Evolutionary conservation across 257 asterid genomes (phyloP), one percentile per base, ranked within the genome.

Genomic region (Anisodus acutangulus): DNA sequence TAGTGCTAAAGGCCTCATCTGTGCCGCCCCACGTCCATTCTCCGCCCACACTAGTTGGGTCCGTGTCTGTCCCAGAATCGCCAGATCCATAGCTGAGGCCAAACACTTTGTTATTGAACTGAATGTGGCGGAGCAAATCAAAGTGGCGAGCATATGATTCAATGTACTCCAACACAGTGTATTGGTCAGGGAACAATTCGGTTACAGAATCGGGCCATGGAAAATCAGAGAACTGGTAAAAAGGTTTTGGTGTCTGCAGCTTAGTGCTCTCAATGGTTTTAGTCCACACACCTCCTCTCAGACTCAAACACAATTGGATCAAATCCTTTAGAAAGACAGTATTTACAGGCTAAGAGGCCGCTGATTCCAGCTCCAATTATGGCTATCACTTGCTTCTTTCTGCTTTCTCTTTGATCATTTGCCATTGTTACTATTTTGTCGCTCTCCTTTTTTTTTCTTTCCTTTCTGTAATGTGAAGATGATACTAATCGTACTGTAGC

Each of bases 341-440:
- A 86, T 79, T 91, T 90, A 63, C 93, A 91, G 54, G 94, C 94
- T 7, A 91, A 88, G 4, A 91, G 90, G 68, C 94, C 92, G 74
- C 94, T 91, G 16, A 89, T 84, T 22, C 94, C 94, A 81, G 89
- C 93, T 78, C 94, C 93, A 11, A 89, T 55, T 8, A 91, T 91
- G 71, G 84, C 92, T 4, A 90, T 78, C 83, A 69, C 54, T 15
- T 39, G 31, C 71, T 69, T 16, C 68, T 72, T 37, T 71, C 89
- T 90, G 85, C 88, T 74, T 43, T 45, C 37, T 63, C 3, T 49
- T 10, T 16, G 41, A 17, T 81, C 63, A 81, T 35, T 47, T 59
- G 59, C 35, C 71, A 80, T 53, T 59, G 11, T 41, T 41, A 41
- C 45, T 41, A 2, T 22, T 22, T 22, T 22, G 26, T 22, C 26